Percentiles rank a stretch among this genome's conserved stretches.
Conservation (phyloP, 208 protist species). For the Trypanosoma conorhini region DNA sequence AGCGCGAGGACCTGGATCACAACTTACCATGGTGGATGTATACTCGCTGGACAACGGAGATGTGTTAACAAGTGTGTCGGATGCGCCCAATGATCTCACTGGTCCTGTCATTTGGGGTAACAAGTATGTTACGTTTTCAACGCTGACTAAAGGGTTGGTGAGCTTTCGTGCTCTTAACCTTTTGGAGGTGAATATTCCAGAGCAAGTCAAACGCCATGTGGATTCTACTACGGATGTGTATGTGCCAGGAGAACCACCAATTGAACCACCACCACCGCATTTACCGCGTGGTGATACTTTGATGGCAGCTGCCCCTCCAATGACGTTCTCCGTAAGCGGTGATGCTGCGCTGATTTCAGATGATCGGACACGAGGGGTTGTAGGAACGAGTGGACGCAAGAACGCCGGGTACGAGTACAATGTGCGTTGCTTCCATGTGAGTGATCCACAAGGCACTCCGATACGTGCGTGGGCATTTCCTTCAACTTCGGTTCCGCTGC, state of each 20-base stretch:
- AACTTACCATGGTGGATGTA: neutral
- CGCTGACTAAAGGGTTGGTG: neutral
- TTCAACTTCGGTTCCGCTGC: neutral
- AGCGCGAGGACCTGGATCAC: neutral
- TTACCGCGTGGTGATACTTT: slow-evolving; percentile 24
- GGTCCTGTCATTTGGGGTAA: slow-evolving; percentile 27
- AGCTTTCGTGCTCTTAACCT: slow-evolving; percentile 24
- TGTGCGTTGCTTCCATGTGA: slow-evolving; percentile 9
- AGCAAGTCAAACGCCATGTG: neutral
- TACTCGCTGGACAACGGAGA: slow-evolving; percentile 2
- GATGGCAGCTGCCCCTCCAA: slow-evolving; percentile 19
- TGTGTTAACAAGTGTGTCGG: neutral
- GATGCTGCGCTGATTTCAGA: slow-evolving; percentile 16
- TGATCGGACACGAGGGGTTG: neutral
- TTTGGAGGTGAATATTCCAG: slow-evolving; percentile 3
- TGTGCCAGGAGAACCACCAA: slow-evolving; percentile 21
- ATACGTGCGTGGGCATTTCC: slow-evolving; percentile 15
- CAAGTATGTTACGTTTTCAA: slow-evolving; percentile 15
- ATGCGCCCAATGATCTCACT: slow-evolving; percentile 6
- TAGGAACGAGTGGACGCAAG: neutral
- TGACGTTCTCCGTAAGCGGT: slow-evolving; percentile 17
- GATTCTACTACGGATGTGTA: slow-evolving; percentile 12
- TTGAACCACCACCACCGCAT: slow-evolving; percentile 9
- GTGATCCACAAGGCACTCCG: slow-evolving; percentile 1
- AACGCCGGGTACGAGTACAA: neutral